A percentile compares a stretch with the other conserved stretches of the same genome.
These are phyloP conservation scores for Solanum dulcamara DNA, from an alignment of 257 asterid species.

Conservation along the genomic window DNA sequence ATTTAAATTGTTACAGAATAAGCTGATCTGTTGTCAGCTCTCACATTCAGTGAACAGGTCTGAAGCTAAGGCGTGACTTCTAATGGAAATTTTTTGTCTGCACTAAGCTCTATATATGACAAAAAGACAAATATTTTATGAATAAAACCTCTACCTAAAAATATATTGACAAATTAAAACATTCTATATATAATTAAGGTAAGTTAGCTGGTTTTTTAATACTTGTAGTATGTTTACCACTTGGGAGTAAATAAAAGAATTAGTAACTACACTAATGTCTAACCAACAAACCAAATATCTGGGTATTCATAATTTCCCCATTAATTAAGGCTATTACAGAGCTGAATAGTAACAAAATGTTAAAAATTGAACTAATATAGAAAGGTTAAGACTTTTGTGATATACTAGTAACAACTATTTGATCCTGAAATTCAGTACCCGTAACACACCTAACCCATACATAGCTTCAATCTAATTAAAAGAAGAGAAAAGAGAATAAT, in stretches of 20 bases:
- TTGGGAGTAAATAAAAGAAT: not conserved
- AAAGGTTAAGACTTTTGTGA: not conserved
- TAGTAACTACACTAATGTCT: not conserved
- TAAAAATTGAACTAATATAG: not conserved
- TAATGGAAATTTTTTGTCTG: not conserved
- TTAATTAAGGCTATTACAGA: not conserved
- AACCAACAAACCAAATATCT: not conserved
- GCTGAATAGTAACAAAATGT: not conserved
- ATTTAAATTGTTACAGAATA: not conserved
- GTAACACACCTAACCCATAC: not conserved
- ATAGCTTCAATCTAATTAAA: constrained; percentile 1
- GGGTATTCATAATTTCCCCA: not conserved
- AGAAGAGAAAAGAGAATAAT: not conserved
- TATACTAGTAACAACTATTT: not conserved
- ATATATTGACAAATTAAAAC: not conserved
- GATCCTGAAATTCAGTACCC: not conserved
- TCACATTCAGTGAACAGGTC: not conserved
- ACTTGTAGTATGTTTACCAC: not conserved
- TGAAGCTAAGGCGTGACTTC: not conserved
- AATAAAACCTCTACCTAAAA: not conserved
- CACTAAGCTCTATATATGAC: not conserved
- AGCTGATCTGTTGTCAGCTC: not conserved
- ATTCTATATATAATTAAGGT: not conserved
- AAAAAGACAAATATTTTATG: not conserved
- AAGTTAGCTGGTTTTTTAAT: not conserved